phyloP scores from a whole-genome alignment of 495 filamentous ascomycete genomes.

The Hypoxylon intermedium region DNA sequence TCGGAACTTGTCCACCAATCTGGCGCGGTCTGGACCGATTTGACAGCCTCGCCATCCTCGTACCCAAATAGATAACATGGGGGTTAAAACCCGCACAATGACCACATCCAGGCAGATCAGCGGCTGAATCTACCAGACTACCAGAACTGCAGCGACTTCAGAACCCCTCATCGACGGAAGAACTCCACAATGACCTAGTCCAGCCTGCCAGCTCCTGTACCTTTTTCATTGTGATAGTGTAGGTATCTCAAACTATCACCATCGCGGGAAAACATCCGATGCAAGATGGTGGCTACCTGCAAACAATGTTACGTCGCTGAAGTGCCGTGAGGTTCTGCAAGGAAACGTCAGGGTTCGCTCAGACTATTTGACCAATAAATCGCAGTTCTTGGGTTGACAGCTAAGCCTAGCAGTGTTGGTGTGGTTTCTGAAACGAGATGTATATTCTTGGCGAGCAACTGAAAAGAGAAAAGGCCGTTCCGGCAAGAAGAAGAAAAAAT shows the following conservation, averaged over 20 bases:
- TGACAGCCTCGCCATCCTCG: constrained; percentile 18
- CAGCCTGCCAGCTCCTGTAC: not conserved
- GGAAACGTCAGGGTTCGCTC: not conserved
- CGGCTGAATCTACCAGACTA: constrained; percentile 27
- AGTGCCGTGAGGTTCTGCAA: not conserved
- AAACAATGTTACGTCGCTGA: not conserved
- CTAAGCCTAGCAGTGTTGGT: not conserved
- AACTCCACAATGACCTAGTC: constrained; percentile 9
- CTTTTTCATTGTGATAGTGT: constrained; percentile 11
- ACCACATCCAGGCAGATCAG: constrained; percentile 28
- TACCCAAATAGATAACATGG: constrained; percentile 27
- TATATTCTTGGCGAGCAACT: no score
- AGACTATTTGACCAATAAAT: no score
- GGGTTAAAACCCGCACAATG: constrained; percentile 17
- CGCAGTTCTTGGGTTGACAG: not conserved
- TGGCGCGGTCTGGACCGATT: constrained; percentile 28
- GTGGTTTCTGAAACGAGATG: no score
- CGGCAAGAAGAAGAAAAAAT: not conserved
- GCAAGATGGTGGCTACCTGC: not conserved
- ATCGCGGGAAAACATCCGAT: not conserved
- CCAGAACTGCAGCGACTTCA: constrained; percentile 5
- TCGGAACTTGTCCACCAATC: constrained; percentile 5
- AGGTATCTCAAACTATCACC: not conserved
- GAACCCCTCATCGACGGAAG: constrained; percentile 27
- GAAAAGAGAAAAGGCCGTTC: not conserved